Evolutionary conservation across 345 rosid genomes (phyloP).

Genomic region (Xanthoceras sorbifolium): DNA sequence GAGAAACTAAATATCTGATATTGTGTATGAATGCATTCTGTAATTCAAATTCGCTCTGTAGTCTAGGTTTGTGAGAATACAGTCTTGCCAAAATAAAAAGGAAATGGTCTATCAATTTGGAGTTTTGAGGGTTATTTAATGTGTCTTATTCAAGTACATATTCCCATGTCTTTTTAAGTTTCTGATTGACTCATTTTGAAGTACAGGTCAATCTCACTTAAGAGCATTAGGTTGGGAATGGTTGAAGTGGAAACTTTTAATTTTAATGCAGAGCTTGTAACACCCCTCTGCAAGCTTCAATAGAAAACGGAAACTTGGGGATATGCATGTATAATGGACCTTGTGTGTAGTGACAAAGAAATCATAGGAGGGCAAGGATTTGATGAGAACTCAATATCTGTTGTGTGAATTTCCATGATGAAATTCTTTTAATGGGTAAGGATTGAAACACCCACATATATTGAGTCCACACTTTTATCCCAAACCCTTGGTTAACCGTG

Average conservation of each 20-base stretch:
- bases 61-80: not conserved
- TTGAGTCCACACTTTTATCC: not conserved
- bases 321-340: not conserved
- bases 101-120: not conserved
- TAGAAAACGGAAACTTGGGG: not conserved
- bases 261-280: not conserved
- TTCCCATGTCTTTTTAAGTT: not conserved
- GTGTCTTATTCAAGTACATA: not conserved
- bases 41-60: not conserved
- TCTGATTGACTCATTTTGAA: not conserved
- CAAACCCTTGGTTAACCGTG: not conserved
- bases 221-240: not conserved
- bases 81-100: not conserved
- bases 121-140: not conserved
- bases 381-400: not conserved
- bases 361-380: not conserved
- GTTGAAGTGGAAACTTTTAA: not conserved
- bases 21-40: not conserved
- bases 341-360: not conserved
- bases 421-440: not conserved
- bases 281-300: not conserved
- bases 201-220: not conserved
- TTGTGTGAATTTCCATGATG: not conserved
- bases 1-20: not conserved
- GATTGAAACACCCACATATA: not conserved